phyloP scores from a whole-genome alignment of 345 rosid species.

The Corchorus capsularis region DNA sequence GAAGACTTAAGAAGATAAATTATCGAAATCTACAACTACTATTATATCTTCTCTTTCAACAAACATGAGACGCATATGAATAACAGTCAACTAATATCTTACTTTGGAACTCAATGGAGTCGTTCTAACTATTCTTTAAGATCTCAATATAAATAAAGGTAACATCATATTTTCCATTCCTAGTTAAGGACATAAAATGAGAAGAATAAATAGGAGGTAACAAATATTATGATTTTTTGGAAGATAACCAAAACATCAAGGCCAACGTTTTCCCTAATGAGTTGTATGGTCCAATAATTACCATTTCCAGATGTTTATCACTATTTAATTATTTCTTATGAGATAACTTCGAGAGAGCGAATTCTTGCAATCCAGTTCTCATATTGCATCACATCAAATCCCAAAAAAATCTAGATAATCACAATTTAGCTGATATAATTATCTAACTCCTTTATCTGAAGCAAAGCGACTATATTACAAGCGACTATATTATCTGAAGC shows the following conservation, averaged over 20 bases:
- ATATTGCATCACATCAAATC: constrained; percentile 4
- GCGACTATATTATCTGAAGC: too few relatives aligned
- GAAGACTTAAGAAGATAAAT: neutral
- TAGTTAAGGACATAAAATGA: neutral
- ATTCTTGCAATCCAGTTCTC: neutral
- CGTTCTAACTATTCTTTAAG: neutral
- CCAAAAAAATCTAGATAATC: constrained; percentile 1
- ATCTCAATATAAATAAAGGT: neutral
- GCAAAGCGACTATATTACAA: neutral
- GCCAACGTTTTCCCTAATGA: neutral
- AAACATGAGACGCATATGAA: too few relatives aligned
- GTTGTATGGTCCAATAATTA: neutral
- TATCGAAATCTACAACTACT: neutral
- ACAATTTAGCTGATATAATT: neutral
- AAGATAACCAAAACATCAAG: neutral
- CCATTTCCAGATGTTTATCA: neutral
- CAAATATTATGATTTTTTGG: neutral
- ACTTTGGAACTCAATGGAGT: neutral
- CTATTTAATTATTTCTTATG: neutral
- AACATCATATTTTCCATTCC: neutral
- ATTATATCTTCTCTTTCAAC: too few relatives aligned
- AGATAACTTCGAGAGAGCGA: neutral
- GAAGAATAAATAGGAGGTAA: neutral
- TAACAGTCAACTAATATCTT: neutral
- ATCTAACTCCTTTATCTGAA: neutral